Evolutionary conservation across 2,329 filamentous ascomycete species (phyloP).

Genomic region (Arthrobotrys conoides): DNA sequence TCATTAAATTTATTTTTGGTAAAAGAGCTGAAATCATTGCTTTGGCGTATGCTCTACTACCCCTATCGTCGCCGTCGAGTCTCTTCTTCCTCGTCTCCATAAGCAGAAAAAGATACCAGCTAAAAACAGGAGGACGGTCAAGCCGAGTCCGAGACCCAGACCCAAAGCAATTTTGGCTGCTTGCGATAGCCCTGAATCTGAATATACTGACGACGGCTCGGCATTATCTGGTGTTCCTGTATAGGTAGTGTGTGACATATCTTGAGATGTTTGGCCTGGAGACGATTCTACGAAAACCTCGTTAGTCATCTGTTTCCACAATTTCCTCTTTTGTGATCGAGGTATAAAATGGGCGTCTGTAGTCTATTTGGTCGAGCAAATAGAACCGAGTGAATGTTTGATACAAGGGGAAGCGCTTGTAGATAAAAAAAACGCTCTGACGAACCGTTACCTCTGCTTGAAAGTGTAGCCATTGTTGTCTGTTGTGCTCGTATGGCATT

Average conservation of each 20-base stretch:
- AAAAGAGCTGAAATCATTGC: slow-evolving; percentile 25
- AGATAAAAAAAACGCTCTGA: slow-evolving; percentile 2
- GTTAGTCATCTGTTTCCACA: slow-evolving; percentile 6
- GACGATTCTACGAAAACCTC: background rate
- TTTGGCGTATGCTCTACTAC: slow-evolving; percentile 15
- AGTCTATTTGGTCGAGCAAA: background rate
- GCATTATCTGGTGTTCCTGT: slow-evolving; percentile 14
- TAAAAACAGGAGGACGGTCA: slow-evolving; percentile 51
- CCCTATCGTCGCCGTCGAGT: slow-evolving; percentile 10
- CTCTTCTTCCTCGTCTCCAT: slow-evolving; percentile 34
- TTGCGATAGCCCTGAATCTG: slow-evolving; percentile 36
- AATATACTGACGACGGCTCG: background rate
- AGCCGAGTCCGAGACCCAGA: slow-evolving; percentile 46
- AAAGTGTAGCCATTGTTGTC: slow-evolving; percentile 14
- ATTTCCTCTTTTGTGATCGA: background rate
- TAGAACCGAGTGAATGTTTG: background rate
- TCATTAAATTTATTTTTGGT: slow-evolving; percentile 37
- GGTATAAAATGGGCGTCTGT: background rate
- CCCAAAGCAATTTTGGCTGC: slow-evolving; percentile 49
- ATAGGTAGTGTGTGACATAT: slow-evolving; percentile 11
- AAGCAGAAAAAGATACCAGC: slow-evolving; percentile 47
- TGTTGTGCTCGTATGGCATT: slow-evolving; percentile 14
- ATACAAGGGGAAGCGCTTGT: background rate
- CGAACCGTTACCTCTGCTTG: slow-evolving; percentile 21
- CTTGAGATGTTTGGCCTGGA: slow-evolving; percentile 6